Evolutionary conservation across 202 grass and related monocot species (phyloP).

Genomic region (Setaria italica): DNA sequence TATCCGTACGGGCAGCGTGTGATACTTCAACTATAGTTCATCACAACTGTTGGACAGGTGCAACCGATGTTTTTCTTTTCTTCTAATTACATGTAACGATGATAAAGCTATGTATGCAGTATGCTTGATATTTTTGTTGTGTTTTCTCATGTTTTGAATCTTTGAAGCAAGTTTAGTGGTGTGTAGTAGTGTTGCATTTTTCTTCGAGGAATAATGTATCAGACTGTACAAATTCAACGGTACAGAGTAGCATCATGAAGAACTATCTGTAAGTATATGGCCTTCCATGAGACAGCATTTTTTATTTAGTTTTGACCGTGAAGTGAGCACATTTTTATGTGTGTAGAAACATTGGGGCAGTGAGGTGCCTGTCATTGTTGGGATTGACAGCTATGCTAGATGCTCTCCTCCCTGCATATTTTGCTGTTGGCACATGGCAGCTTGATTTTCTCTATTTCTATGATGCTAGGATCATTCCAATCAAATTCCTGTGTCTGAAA

Average conservation of each 20-base stretch:
- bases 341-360: background rate
- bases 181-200: no score
- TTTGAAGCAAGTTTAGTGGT: no score
- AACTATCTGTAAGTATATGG: background rate
- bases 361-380: background rate
- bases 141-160: no score
- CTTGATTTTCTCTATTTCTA: background rate
- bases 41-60: background rate
- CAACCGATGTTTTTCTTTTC: background rate
- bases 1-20: background rate
- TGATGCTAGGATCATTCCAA: background rate
- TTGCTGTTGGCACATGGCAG: background rate
- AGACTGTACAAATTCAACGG: background rate
- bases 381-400: background rate
- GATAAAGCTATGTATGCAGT: no score
- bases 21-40: background rate
- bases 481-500: background rate
- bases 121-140: no score
- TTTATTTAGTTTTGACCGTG: background rate
- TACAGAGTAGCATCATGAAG: background rate
- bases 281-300: background rate
- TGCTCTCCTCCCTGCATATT: background rate
- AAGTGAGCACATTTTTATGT: background rate
- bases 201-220: background rate
- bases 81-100: background rate